phyloP scores from a whole-genome alignment of 2,329 filamentous ascomycete genomes.

The Xylaria hypoxylon region DNA sequence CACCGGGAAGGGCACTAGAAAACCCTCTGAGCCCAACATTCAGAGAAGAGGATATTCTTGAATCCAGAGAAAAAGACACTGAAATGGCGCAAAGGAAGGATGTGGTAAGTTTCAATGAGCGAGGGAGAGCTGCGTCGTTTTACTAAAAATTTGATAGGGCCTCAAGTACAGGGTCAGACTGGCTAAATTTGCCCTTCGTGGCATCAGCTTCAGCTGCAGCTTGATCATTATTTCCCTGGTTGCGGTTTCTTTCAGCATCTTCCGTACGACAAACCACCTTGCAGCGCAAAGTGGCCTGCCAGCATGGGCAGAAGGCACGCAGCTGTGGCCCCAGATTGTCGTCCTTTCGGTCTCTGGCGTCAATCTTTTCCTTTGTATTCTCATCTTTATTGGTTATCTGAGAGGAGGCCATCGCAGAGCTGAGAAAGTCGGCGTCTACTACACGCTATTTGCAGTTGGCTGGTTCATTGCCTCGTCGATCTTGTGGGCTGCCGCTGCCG shows the following conservation, averaged over 20 bases:
- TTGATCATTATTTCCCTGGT: conserved; percentile 94
- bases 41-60: conserved; percentile 84
- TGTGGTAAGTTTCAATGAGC: conserved; percentile 71
- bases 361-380: conserved; percentile 81
- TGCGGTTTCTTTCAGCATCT: conserved; percentile 88
- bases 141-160: conserved; percentile 70
- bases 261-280: conserved; percentile 84
- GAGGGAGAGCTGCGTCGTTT: conserved; percentile 42
- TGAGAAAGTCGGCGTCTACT: conserved; percentile 94
- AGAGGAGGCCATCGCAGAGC: conserved; percentile 88
- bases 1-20: conserved; percentile 75
- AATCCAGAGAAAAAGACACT: conserved; percentile 83
- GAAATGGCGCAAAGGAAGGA: conserved; percentile 90
- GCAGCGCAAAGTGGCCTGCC: conserved; percentile 83
- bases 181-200: conserved; percentile 94
- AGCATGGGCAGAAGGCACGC: conserved; percentile 83
- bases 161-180: conserved; percentile 90
- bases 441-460: conserved; percentile 90
- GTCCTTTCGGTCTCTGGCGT: conserved; percentile 83
- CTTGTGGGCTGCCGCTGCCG: conserved; percentile 91
- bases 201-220: conserved; percentile 96
- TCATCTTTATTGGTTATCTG: conserved; percentile 88
- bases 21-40: conserved; percentile 94
- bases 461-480: conserved; percentile 95
- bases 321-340: conserved; percentile 89